Evolutionary conservation across 202 grass and related monocot species (phyloP), one percentile per base, ranked within the genome.

Genomic region (Elaeis oleifera): DNA sequence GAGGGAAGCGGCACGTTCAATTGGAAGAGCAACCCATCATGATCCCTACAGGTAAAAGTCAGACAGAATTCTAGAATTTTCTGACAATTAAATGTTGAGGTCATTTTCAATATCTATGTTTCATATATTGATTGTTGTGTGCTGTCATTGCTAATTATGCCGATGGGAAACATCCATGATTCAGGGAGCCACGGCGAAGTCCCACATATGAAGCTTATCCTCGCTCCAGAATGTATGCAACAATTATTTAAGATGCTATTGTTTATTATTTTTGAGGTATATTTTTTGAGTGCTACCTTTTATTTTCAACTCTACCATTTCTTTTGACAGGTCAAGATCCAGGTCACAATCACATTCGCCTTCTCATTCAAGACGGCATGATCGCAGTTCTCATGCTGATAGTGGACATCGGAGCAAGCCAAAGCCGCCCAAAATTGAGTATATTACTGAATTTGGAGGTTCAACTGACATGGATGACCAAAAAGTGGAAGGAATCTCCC

Each of bases 381-480:
- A 70, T 55, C 84, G 31, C 80, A 79, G 66, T 56, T 68, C 56
- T 55, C 70, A 83, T 80, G 58, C 64, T 69, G 87, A 89, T 75
- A 99, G 77, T 80, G 86, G 72, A 51, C 64, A 90, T 71, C 68
- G 75, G 51, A 89, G 75, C 85, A 99, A 92, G 74, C 60, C 75
- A 18, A 99, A 79, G 63, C 54, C 80, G 72, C 82, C 74, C 7
- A 99, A 85, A 68, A 84, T 94, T 70, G 94, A 99, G 70, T 99
- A 94, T 75, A 94, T 94, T 59, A 99, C 85, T 74, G 94, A 99
- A 75, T 99, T 99, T 84, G 94, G 88, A 73, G 94, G 84, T 80
- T 78, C 79, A 68, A 70, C 75, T 70, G 60, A 66, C 65, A 73
- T 68, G 71, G 69, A 73, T 79, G 77, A 74, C 18, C 69, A 67